Base-by-base conservation (phyloP, 495 filamentous ascomycete genomes). In the Rusavskia elegans region DNA sequence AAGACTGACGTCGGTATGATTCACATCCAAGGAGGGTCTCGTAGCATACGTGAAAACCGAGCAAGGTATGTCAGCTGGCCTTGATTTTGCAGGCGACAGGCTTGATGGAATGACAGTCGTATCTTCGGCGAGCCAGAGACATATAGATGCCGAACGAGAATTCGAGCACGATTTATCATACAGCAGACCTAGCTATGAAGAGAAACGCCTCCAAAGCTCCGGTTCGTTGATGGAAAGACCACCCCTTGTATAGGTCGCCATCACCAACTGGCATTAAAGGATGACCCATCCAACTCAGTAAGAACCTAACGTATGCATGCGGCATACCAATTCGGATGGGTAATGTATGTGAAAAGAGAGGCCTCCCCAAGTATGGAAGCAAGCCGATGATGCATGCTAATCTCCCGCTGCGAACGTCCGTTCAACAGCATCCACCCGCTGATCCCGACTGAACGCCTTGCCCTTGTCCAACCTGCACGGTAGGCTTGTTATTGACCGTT, bases 401-500 rank as follows among this genome's bases (percentile, higher is more conserved):
- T 29, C 2, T 8, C 23, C 9, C 44, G 1, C 6, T 29, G 19
- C 44, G 23, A 23, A 16, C 17, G 29, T 23, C 2, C 10, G 16
- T 29, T 29, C 95, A 99, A 75, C 92, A 99, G 80, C 92, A 99
- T 60, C 89, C 87, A 59, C 85, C 81, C 57, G 80, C 84, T 52
- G 86, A 87, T 60, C 85, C 85, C 67, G 84, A 89, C 66, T 92
- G 86, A 59, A 97, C 89, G 62, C 90, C 88, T 67, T 92, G 87
- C 59, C 93, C 93, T 64, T 86, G 83, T 45, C 86, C 82, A 56
- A 99, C 92, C 61, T 93, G 87, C 63, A 99, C 88, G 55, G 87
- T 94, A 50, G 89, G 88, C 75, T 99, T 99, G 75, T 93, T 95
- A 76, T 97, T 94, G 69, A 89, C 87, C 53, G 88, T 89, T 23